phyloP scores from a whole-genome alignment of 139 green algal species.

The Medakamo hakoo region DNA sequence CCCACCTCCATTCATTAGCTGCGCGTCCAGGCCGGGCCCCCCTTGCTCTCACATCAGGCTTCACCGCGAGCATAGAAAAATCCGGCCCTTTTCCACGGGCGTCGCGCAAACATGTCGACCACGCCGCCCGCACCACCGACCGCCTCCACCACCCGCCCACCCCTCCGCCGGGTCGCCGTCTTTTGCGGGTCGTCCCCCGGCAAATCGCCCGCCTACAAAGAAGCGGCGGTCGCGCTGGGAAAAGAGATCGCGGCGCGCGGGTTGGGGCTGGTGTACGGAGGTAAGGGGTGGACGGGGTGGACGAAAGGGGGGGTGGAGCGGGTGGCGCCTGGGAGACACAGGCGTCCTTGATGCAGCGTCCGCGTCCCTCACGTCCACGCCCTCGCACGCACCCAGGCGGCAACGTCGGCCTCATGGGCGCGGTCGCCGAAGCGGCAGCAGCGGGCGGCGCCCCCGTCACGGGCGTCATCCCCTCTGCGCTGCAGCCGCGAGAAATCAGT shows the following conservation, averaged over 20 bases:
- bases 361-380: background rate
- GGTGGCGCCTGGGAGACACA: background rate
- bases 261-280: constrained; percentile 51
- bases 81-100: too few species aligned
- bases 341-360: background rate
- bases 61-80: background rate
- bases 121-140: too few species aligned
- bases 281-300: background rate
- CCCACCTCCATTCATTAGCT: too few species aligned
- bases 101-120: too few species aligned
- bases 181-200: constrained; percentile 45
- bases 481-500: constrained; percentile 27
- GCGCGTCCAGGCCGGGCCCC: too few species aligned
- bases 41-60: background rate
- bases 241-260: constrained; percentile 29
- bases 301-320: background rate
- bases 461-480: constrained; percentile 54
- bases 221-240: constrained; percentile 21
- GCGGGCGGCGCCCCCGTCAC: constrained; percentile 31
- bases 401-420: constrained; percentile 65
- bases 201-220: constrained; percentile 24
- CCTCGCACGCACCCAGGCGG: constrained; percentile 18
- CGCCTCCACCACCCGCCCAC: too few species aligned
- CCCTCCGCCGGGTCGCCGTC: constrained; percentile 17
- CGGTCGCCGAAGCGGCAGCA: constrained; percentile 33